Base-by-base conservation (phyloP, 495 filamentous ascomycete genomes). In the Aspergillus nanangensis region DNA sequence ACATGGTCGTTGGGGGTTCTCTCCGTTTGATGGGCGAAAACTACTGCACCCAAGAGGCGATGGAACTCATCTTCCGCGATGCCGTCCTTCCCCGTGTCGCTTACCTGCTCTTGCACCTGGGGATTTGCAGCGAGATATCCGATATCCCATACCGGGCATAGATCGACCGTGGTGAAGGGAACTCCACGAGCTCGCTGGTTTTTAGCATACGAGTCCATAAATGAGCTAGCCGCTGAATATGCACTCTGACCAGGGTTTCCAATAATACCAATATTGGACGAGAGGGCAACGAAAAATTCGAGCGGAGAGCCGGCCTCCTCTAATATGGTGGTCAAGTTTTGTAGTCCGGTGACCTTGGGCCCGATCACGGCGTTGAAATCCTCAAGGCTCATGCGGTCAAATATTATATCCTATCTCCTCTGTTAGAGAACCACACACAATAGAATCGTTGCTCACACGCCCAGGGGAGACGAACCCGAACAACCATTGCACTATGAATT, bases 301-400 rank as follows among this genome's bases (percentile, higher is more conserved):
- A 77, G 52, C 3, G 32, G 22, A 13, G 21, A 23, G 3, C 50
- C 47, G 1, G 36, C 38, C 8, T 58, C 49, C 13, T 44, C 49
- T 9, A 85, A 65, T 3, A 66, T 56, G 24, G 72, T 60, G 56
- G 86, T 81, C 38, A 86, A 62, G 56, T 84, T 78, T 66, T 61
- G 70, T 3, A 74, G 65, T 13, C 77, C 78, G 4, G 69, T 46
- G 2, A 75, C 67, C 55, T 76, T 71, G 23, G 75, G 71, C n/a
- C 48, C 52, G 4, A 72, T 61, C 1, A 70, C 66, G 0, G 54
- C 53, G 1, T 57, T 56, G 52, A 70, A 76, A 40, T 76, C 66
- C 0, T 66, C 60, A 21, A 61, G 56, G 1, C 56, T 63, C 65
- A 79, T 77, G 27, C 74, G 70, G 20, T 77, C 67, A 33, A 78